phyloP scores from a whole-genome alignment of 345 rosid genomes.

The Abelmoschus esculentus region DNA sequence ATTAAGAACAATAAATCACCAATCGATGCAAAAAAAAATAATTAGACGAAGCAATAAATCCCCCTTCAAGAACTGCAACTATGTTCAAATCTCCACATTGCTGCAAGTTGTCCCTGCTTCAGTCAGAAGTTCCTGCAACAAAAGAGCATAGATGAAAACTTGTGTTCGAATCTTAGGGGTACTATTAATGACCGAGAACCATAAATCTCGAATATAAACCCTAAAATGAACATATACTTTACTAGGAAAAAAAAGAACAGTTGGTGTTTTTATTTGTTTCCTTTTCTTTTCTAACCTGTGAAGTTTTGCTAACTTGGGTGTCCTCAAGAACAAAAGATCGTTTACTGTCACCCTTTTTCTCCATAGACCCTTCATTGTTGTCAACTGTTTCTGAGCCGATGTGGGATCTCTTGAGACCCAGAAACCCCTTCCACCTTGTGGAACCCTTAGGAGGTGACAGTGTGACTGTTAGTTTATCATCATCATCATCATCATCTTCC shows the following conservation, averaged over 20 bases:
- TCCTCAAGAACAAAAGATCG: conserved; percentile 29
- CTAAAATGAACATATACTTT: too few species aligned
- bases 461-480: conserved; percentile 28
- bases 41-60: too few species aligned
- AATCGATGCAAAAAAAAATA: too few species aligned
- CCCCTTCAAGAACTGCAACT: conserved; percentile 20
- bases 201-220: too few species aligned
- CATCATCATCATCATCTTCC: conserved; percentile 23
- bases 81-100: conserved; percentile 49
- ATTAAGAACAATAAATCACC: neutral
- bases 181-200: too few species aligned
- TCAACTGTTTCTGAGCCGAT: too few species aligned
- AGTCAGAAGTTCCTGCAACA: conserved; percentile 29
- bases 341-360: conserved; percentile 27
- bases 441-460: conserved; percentile 53
- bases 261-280: neutral
- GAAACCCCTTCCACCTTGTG: conserved; percentile 71
- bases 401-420: conserved; percentile 79
- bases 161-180: too few species aligned
- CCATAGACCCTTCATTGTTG: conserved; percentile 30
- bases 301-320: too few species aligned
- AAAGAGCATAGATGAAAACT: conserved; percentile 2
- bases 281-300: conserved; percentile 17
- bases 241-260: too few species aligned
- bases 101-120: conserved; percentile 55